A percentile compares a stretch with the other conserved stretches of the same genome.
Conservation (phyloP, 108 stramenopile species). For the Stephanodiscus minutulus region DNA sequence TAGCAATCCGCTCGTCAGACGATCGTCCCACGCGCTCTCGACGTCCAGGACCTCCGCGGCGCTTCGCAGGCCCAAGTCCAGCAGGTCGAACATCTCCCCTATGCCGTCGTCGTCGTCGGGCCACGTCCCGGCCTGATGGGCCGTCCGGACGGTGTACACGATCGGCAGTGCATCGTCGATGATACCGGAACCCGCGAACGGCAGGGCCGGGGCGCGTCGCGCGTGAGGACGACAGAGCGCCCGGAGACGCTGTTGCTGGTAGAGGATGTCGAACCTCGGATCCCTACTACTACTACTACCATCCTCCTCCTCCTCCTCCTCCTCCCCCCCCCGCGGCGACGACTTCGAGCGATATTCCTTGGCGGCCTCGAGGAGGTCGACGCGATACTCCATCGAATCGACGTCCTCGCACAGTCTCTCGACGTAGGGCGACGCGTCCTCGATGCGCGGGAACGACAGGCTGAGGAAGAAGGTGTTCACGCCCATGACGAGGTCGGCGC, state of each 20-base stretch:
- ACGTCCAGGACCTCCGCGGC: slow-evolving; percentile 96
- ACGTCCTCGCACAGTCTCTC: slow-evolving; percentile 85
- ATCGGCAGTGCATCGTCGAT: slow-evolving; percentile 90
- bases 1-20: slow-evolving; percentile 61
- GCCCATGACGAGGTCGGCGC: slow-evolving; percentile 85
- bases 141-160: slow-evolving; percentile 93
- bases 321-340: background rate
- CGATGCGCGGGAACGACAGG: slow-evolving; percentile 76
- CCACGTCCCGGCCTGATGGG: slow-evolving; percentile 93
- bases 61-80: slow-evolving; percentile 85
- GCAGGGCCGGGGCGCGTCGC: slow-evolving; percentile 68
- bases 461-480: slow-evolving; percentile 83
- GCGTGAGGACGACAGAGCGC: slow-evolving; percentile 70
- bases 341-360: slow-evolving; percentile 34
- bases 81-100: slow-evolving; percentile 76
- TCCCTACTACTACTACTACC: slow-evolving; percentile 46
- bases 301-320: background rate
- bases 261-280: slow-evolving; percentile 78
- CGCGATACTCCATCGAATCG: slow-evolving; percentile 92
- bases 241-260: slow-evolving; percentile 76
- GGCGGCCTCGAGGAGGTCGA: slow-evolving; percentile 69
- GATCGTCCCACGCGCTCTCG: slow-evolving; percentile 89
- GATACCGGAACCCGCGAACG: slow-evolving; percentile 59
- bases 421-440: slow-evolving; percentile 78
- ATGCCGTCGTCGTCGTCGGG: slow-evolving; percentile 88